Percentiles rank a stretch among this genome's conserved stretches.
phyloP scores from a whole-genome alignment of 257 asterid species.

The Agastache rugosa region DNA sequence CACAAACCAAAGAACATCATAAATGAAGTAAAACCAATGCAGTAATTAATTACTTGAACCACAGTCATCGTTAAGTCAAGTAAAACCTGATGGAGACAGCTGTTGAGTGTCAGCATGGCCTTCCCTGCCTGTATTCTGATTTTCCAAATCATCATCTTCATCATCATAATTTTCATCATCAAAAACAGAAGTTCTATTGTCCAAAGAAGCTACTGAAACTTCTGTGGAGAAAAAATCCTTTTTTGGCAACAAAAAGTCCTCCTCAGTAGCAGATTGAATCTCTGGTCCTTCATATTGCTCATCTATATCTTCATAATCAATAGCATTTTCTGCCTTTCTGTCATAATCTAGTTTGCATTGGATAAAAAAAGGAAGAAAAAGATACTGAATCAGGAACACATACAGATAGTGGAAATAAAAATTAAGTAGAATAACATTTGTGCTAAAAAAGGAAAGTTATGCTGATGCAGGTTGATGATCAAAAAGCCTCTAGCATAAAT shows the following conservation, averaged over 20 bases:
- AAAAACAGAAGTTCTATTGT: slow-evolving; percentile 63
- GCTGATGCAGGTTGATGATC: slow-evolving; percentile 9
- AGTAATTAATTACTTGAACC: slow-evolving; percentile 15
- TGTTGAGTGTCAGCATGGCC: slow-evolving; percentile 46
- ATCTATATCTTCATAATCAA: slow-evolving; percentile 96
- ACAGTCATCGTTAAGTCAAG: slow-evolving; percentile 23
- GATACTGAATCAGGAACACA: slow-evolving; percentile 35
- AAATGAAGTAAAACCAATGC: slow-evolving; percentile 7
- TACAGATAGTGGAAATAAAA: background rate
- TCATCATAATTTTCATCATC: slow-evolving; percentile 96
- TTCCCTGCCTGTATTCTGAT: slow-evolving; percentile 55
- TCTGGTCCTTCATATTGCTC: slow-evolving; percentile 99
- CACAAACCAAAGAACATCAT: slow-evolving; percentile 16
- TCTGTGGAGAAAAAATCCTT: slow-evolving; percentile 67
- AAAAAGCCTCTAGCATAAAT: slow-evolving; percentile 12
- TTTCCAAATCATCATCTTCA: slow-evolving; percentile 75
- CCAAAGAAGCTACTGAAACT: slow-evolving; percentile 60
- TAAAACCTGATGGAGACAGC: slow-evolving; percentile 62
- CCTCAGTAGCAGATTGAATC: slow-evolving; percentile 85
- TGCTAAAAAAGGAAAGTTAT: slow-evolving; percentile 2
- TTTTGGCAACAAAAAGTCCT: slow-evolving; percentile 82
- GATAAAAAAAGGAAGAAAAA: slow-evolving; percentile 7
- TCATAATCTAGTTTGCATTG: slow-evolving; percentile 68
- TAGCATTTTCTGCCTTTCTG: slow-evolving; percentile 94
- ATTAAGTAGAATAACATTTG: background rate